Evolutionary conservation across 2,329 filamentous ascomycete species (phyloP), one percentile per base, ranked within the genome.

Genomic region (Cercospora canescens): DNA sequence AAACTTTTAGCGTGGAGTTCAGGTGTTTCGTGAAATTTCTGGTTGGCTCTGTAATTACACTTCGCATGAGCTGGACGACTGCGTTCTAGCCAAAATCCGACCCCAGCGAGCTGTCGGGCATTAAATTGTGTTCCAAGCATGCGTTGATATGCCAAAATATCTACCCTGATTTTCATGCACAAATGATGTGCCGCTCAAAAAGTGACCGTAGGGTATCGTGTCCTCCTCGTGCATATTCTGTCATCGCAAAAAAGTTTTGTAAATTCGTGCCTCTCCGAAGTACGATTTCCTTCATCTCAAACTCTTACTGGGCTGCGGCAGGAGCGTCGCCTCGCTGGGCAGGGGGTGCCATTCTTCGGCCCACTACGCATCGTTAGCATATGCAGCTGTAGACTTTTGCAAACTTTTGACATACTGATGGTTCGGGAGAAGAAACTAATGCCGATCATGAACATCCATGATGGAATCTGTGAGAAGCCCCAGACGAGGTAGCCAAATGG

Each of bases 361-460:
- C 62, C 62, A 62, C 60, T 62, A 28, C 11, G 26, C 30, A 37
- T 39, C 30, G 24, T 62, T 56, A 62, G 60, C 48, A 56, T 18
- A n/a, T 16, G 9, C 7, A 41, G 12, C 4, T 21, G 14, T 26
- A 52, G 28, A 12, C 11, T 28, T 14, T 28, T 21, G 1, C 18
- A 11, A n/a, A 26, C n/a, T 28, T 55, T 16, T 41, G 14, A 26
- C 60, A n/a, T 56, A 62, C 60, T 93, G 79, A 94, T 86, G 65
- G 83, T 86, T 76, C 91, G 86, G 84, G 88, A 92, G 69, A 90
- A 75, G 77, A 94, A 88, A 61, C 89, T 91, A 72, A 94, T 84
- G 57, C 87, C 76, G 71, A 94, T 84, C 91, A 94, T 94, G 75
- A 93, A 88, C 63, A 87, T 80, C 91, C 91, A 94, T 72, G 84